Base-by-base conservation (phyloP, 2,329 filamentous ascomycete genomes). In the Diplodia seriata region DNA sequence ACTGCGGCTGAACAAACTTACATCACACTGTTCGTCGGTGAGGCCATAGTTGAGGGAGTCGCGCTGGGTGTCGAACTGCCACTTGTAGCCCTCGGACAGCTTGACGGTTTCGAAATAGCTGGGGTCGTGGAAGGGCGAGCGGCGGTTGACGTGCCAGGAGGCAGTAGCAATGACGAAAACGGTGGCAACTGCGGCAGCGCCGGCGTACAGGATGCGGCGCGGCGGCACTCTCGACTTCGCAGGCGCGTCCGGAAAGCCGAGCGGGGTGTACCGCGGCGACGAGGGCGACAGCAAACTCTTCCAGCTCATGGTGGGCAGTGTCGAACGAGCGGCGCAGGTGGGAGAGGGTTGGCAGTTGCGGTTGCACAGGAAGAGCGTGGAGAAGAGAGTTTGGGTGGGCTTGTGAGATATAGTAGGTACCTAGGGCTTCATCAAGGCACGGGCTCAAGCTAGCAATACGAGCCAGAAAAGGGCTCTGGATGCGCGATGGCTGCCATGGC, bases 11-110 rank as follows among this genome's bases (percentile, higher is more conserved):
- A 36, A 14, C 9, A n/a, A 38, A n/a, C 54, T 20, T n/a, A 68
- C 66, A 62, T 68, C 31, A 33, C 66, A 68, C 29, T 68, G 66
- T n/a, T 55, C 57, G 50, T 68, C 66, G 26, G 57, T 49, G 33
- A 68, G 66, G 12, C 57, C 57, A 14, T 49, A 54, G 50, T 68
- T 68, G 8, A 43, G 33, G 11, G 66, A 36, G 26, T 68, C 66
- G 7, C 47, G 53, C 15, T 38, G 38, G n/a, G 59, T n/a, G 6
- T 68, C 50, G 59, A 68, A 68, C 20, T 59, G 59, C 66, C 66
- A 68, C 20, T 43, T 61, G 36, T 47, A 47, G 38, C 56, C 56
- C 9, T 47, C 54, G 31, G 54, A 15, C 6, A 56, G 54, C 54
- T 40, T 56, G 33, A 56, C 54, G 31, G 54, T 56, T 9, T 56